Percentiles rank a stretch among this genome's conserved stretches.
Conservation (phyloP, 176 grass and related monocot species). For the Stipa capillata region DNA sequence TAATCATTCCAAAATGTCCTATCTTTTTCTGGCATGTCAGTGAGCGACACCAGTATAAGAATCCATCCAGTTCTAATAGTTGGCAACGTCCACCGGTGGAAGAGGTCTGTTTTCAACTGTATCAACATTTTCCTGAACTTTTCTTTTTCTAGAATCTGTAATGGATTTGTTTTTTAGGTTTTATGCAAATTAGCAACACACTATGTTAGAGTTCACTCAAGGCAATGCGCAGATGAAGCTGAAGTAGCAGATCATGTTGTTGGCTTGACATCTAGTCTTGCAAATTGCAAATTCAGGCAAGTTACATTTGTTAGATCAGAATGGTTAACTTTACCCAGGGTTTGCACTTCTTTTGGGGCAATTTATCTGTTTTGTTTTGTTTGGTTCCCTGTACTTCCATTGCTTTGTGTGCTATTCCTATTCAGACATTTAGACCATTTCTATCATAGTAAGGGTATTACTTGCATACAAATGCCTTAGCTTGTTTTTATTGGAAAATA, state of each 20-base stretch:
- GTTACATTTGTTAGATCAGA: conserved; percentile 4
- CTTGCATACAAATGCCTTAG: background rate
- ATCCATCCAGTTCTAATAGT: conserved; percentile 37
- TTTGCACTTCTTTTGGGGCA: background rate
- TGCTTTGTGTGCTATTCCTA: background rate
- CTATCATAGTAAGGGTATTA: background rate
- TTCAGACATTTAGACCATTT: background rate
- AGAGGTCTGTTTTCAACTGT: conserved; percentile 39
- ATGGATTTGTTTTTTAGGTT: conserved; percentile 28
- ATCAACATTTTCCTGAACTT: background rate
- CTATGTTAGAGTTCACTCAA: conserved; percentile 70
- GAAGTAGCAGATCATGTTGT: conserved; percentile 82
- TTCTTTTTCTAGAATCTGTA: background rate
- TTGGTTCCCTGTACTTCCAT: background rate
- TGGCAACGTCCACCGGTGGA: conserved; percentile 67
- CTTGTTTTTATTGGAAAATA: background rate
- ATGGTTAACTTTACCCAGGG: background rate
- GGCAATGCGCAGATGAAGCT: conserved; percentile 72
- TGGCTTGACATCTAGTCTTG: conserved; percentile 77
- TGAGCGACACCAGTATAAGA: conserved; percentile 73
- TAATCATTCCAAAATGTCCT: background rate
- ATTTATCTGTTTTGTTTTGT: background rate
- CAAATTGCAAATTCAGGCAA: conserved; percentile 71
- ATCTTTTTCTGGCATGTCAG: conserved; percentile 28
- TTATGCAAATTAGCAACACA: conserved; percentile 72